Base-by-base conservation (phyloP, 495 filamentous ascomycete genomes). In the Penicillium subrubescens region DNA sequence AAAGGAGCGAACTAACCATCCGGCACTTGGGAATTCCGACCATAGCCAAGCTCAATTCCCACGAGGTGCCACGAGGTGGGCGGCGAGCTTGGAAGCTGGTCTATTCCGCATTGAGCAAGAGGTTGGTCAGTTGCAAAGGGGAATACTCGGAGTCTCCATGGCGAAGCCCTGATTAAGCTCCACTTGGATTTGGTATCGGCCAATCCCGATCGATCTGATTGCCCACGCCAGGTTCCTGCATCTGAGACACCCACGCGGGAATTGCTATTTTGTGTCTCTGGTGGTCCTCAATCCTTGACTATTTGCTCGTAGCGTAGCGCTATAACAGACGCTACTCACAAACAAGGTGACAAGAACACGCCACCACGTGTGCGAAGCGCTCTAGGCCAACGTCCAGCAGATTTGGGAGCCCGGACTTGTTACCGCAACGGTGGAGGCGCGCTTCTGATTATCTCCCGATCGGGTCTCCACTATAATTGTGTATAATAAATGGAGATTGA, bases 21-120 rank as follows among this genome's bases (percentile, higher is more conserved):
- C 37, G 37, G 46, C 48, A 60, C 48, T 56, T 37, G 53, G 17
- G 6, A 31, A 21, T 21, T 14, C 53, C 53, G 33, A 19, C 15
- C 53, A 37, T 48, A 19, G 53, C 29, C 31, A 60, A 60, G 52
- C 58, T 66, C 29, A 21, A n/a, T 21, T 14, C 10, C 54, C 59
- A 66, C 53, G 64, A 62, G 59, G 17, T 66, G 61, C 54, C 59
- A 66, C 53, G 64, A 62, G 59, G 23, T 66, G 61, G 64, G 57
- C 58, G 19, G 50, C 25, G 21, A 50, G 23, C 21, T 35, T 31
- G 23, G 1, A 12, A 19, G 7, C 5, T 17, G 37, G 35, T 14
- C 53, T 34, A 27, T 35, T n/a, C 53, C 29, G 15, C 12, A 43
- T 41, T 12, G 37, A n/a, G 27, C 35, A 54, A 54, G 44, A 17